These are phyloP conservation scores for Calonectria montana DNA, from an alignment of 2,329 filamentous ascomycete species.

Conservation along the genomic window DNA sequence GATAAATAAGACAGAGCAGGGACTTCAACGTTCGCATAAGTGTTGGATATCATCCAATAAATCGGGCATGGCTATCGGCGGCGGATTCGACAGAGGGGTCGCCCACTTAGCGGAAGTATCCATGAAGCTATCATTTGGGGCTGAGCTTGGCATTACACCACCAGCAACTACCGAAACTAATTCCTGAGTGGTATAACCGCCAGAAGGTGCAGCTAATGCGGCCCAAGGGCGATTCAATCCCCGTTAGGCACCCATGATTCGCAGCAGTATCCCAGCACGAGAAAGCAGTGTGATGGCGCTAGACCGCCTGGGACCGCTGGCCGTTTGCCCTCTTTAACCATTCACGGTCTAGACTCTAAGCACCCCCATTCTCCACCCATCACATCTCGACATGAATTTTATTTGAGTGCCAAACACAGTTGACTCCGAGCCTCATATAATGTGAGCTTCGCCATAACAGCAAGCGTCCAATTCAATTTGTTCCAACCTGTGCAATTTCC, in stretches of 20 bases:
- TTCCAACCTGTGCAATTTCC: too few species aligned
- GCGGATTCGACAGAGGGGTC: background rate
- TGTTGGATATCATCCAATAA: too few species aligned
- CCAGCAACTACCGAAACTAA: background rate
- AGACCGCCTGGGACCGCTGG: background rate
- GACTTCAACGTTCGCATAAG: too few species aligned
- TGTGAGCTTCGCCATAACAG: background rate
- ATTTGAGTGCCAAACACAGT: background rate
- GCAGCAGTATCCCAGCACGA: too few species aligned
- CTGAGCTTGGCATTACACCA: background rate
- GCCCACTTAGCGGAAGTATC: background rate
- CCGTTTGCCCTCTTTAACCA: background rate
- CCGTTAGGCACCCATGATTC: background rate
- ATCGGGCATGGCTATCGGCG: too few species aligned
- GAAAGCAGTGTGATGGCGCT: background rate
- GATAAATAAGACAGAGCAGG: too few species aligned
- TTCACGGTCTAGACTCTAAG: background rate
- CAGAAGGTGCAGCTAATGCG: too few species aligned
- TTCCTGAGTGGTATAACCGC: too few species aligned
- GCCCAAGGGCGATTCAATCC: background rate
- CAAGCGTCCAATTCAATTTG: background rate
- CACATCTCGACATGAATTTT: background rate
- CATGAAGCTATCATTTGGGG: background rate
- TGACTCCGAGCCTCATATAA: background rate
- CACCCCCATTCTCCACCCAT: background rate